Percentiles rank a stretch among this genome's conserved stretches.
Evolutionary conservation across 2,329 filamentous ascomycete genomes (phyloP).

Genomic region (Fusarium tjaetaba): DNA sequence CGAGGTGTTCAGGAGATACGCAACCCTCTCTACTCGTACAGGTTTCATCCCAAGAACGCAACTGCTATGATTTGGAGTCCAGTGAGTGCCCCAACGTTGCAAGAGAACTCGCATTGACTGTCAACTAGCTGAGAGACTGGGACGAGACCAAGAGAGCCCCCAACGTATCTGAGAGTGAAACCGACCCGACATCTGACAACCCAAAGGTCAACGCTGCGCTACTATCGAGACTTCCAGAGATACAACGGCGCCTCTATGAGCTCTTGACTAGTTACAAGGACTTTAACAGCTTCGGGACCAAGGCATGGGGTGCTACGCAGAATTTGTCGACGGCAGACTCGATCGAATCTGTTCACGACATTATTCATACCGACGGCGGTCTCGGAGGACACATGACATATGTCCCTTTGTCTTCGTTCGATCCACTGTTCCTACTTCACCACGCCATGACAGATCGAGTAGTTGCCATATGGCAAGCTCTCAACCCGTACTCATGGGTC

Average conservation of each 20-base stretch:
- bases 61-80: slow-evolving; percentile 68
- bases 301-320: slow-evolving; percentile 65
- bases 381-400: slow-evolving; percentile 74
- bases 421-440: slow-evolving; percentile 82
- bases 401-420: slow-evolving; percentile 78
- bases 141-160: slow-evolving; percentile 68
- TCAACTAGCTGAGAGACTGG: slow-evolving; percentile 65
- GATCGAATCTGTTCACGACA: slow-evolving; percentile 71
- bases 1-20: slow-evolving; percentile 64
- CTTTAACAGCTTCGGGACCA: slow-evolving; percentile 75
- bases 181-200: slow-evolving; percentile 64
- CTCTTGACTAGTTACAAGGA: slow-evolving; percentile 74
- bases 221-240: slow-evolving; percentile 58
- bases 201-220: slow-evolving; percentile 60
- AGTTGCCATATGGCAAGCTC: slow-evolving; percentile 79
- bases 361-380: slow-evolving; percentile 68
- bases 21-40: slow-evolving; percentile 71
- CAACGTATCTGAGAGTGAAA: slow-evolving; percentile 43
- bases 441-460: slow-evolving; percentile 80
- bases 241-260: slow-evolving; percentile 72
- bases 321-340: slow-evolving; percentile 67
- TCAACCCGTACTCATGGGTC: slow-evolving; percentile 76
- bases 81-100: slow-evolving; percentile 55
- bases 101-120: neutral
- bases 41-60: slow-evolving; percentile 67